Evolutionary conservation across 1,284 basidiomycete species (phyloP), one percentile per base, ranked within the genome.

Genomic region (Ceratobasidium sp.): DNA sequence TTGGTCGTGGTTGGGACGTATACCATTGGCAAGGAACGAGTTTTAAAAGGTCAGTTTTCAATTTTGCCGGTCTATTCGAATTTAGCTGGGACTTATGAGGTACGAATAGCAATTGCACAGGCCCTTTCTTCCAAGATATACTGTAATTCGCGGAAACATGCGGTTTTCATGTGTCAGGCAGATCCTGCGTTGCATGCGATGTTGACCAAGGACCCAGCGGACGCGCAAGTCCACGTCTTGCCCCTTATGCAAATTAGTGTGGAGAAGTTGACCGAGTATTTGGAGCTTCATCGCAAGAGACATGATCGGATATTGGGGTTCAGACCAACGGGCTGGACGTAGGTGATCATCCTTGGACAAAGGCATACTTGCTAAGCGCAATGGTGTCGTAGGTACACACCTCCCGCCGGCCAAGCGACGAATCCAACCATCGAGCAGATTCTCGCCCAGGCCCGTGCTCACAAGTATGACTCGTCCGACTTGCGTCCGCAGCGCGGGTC

Each of bases 1-100:
- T 84, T 98, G n/a, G 87, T 98, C 58, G 87, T 97, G 52, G 88
- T 98, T 30, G 97, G 96, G 12, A 98, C 97, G 0, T 99, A 99
- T 80, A 94, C 94, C 0, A 95, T 99, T 69, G 97, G 97, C 64
- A 99, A 99, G 81, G 97, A 99, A 80, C 89, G 96, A 50, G 92
- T 99, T 58, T 94, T 98, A 36, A 97, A 98, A 86, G 94, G 93
- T 91, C 71, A 52, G 45, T 18, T 78, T 65, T 3, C 4, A 1
- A 14, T 43, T 41, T 12, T 48, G 45, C 34, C 53, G 16, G 26
- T 34, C 26, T 18, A 57, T 30, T 34, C 12, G 14, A 18, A 16
- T 8, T 10, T 30, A 0, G 9, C 28, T 71, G 8, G n/a, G 45
- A 18, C 45, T 48, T 6, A 48, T 48, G 8, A 48, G n/a, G 12